These are phyloP conservation scores for Arachis hypogaea DNA, from an alignment of 306 rosid genomes.

Conservation along the genomic window DNA sequence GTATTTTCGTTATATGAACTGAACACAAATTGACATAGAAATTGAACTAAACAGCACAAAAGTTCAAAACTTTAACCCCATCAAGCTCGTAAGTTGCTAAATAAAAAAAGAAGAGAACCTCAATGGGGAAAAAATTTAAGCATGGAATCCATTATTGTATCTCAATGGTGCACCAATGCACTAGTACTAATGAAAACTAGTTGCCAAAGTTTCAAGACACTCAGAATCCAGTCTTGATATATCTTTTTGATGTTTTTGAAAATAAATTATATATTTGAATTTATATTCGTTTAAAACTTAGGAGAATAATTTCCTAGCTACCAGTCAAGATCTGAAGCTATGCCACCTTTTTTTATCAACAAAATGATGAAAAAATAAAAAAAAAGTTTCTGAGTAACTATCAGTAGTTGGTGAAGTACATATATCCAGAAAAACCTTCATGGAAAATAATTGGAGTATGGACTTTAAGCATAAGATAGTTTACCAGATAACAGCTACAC, in stretches of 20 bases:
- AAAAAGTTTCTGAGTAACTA: not conserved
- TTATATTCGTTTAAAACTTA: too few species aligned
- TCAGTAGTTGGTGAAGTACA: slow-evolving; percentile 20
- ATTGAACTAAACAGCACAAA: too few species aligned
- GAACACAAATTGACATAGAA: too few species aligned
- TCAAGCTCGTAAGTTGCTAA: too few species aligned
- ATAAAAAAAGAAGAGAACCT: not conserved
- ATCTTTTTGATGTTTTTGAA: too few species aligned
- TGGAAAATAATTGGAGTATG: not conserved
- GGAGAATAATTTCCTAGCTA: not conserved
- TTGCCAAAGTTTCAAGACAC: not conserved
- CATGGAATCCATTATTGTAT: too few species aligned
- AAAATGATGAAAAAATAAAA: slow-evolving; percentile 24
- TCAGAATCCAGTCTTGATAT: not conserved
- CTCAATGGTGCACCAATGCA: too few species aligned
- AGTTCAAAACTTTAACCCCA: too few species aligned
- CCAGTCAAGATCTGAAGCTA: slow-evolving; percentile 20
- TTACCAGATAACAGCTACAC: not conserved
- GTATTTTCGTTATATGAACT: too few species aligned
- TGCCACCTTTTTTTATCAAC: not conserved
- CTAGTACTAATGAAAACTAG: not conserved
- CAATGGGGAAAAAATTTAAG: not conserved
- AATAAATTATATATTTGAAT: too few species aligned
- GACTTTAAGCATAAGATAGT: not conserved
- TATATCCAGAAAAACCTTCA: not conserved